Conservation (phyloP, 2,329 filamentous ascomycete genomes). For the Endocalyx cinctus region DNA sequence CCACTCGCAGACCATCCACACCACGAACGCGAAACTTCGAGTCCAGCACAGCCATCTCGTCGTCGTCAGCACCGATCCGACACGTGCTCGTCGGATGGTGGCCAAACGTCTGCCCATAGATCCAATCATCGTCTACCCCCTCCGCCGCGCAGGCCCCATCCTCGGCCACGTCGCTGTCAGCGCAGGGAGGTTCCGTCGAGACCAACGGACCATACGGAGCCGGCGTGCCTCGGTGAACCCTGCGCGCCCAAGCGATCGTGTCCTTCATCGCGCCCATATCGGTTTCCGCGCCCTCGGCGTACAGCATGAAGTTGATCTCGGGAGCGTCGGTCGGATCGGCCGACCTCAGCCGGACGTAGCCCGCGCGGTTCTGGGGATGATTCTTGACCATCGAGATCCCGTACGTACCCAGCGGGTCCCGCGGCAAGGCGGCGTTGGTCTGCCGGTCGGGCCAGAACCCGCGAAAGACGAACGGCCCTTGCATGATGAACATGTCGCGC, state of each 20-base stretch:
- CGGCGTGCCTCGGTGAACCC: constrained; percentile 6
- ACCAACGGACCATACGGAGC: constrained; percentile 3
- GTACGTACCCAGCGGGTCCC: constrained; percentile 24
- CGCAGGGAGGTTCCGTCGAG: constrained; percentile 10
- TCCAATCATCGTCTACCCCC: constrained; percentile 30
- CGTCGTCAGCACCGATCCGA: constrained; percentile 46
- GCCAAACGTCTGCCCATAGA: constrained; percentile 41
- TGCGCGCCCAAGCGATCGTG: constrained; percentile 30
- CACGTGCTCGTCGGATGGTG: constrained; percentile 52
- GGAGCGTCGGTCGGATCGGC: constrained; percentile 60
- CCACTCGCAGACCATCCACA: constrained; percentile 41
- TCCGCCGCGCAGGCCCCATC: constrained; percentile 6
- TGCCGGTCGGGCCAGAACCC: constrained; percentile 17
- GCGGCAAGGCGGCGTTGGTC: constrained; percentile 16
- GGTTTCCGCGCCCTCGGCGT: constrained; percentile 39
- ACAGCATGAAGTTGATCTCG: constrained; percentile 56
- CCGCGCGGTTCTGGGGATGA: constrained; percentile 47
- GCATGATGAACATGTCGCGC: constrained; percentile 15
- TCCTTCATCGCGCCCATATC: constrained; percentile 42
- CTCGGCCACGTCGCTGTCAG: constrained; percentile 1
- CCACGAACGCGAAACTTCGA: constrained; percentile 48
- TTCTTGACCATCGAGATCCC: constrained; percentile 32
- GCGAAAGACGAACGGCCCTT: constrained; percentile 11
- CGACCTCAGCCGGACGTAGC: constrained; percentile 54
- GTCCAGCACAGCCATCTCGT: constrained; percentile 50